Conservation (phyloP, 441 rosid genomes). For the Erodium moschatum region DNA sequence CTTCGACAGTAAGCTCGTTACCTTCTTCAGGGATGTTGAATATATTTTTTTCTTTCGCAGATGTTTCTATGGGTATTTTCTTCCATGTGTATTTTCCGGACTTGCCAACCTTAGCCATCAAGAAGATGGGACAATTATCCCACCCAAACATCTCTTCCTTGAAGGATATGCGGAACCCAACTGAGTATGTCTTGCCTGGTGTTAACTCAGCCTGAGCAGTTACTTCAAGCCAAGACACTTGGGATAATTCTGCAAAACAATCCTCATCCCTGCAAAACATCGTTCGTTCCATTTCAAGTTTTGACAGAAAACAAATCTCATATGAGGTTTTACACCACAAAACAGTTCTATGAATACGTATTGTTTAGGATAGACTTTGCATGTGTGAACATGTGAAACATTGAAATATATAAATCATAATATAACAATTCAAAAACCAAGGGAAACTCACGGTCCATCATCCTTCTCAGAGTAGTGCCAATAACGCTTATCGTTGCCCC, state of each 20-base stretch:
- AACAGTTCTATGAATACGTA: too few species aligned
- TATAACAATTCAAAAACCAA: background rate
- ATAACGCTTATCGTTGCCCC: background rate
- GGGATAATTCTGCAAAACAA: background rate
- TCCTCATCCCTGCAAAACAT: background rate
- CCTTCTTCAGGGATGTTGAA: background rate
- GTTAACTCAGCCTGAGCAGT: background rate
- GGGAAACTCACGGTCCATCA: background rate
- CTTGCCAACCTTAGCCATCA: conserved; percentile 2
- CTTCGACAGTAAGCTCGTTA: background rate
- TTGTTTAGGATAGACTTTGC: background rate
- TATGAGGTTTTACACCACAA: too few species aligned
- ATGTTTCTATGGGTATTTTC: background rate
- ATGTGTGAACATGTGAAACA: background rate
- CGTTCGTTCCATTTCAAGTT: background rate
- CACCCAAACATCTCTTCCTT: background rate
- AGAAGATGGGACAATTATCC: background rate
- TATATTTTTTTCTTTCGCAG: background rate
- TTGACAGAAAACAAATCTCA: too few species aligned
- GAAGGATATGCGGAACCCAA: background rate
- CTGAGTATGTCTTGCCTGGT: background rate
- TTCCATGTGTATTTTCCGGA: background rate
- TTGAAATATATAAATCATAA: background rate
- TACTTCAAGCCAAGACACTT: background rate
- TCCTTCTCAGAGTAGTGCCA: background rate